Evolutionary conservation across 257 asterid species (phyloP), one percentile per base, ranked within the genome.

Genomic region (Solanum okadae): DNA sequence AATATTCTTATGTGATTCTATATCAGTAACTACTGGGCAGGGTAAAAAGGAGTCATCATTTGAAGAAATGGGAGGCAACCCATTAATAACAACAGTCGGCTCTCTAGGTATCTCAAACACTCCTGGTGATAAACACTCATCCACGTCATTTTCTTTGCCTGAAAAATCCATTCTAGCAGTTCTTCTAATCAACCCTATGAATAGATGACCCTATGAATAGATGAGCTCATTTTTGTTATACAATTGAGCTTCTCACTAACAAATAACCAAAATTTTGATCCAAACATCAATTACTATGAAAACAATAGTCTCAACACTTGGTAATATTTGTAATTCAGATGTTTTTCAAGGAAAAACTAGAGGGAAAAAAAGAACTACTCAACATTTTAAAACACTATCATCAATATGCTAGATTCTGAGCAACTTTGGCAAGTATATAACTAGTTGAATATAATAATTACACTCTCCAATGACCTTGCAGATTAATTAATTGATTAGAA

Each of bases 21-120:
- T 86, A 86, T 88, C 89, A 87, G 89, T 90, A 49, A 11, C 75
- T 6, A 37, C 31, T 77, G 90, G 68, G 25, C 87, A 61, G 38
- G 90, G 59, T 38, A 90, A 89, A 38, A 88, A 10, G 70, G 85
- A 46, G 61, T 68, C 79, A 25, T 59, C 91, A 20, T 61, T 75
- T 12, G 93, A 52, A 5, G 93, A 65, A 85, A 61, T 18, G 20
- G 94, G 94, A 72, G 97, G 98, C 84, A 95, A 71, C 38, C 94
- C 93, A 10, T 42, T 42, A 42, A 42, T 42, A 42, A 42, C 14
- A 42, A 42, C 49, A 67, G 93, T 93, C 34, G 97, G 95, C 90
- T 95, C 98, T 86, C 94, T 94, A 10, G 93, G 94, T 67, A 94
- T 70, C 84, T 90, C 88, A 40, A 40, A 40, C 12, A 40, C 44